These are phyloP conservation scores for Tolypocladium capitatum DNA, from an alignment of 2,329 filamentous ascomycete species.

Conservation along the genomic window DNA sequence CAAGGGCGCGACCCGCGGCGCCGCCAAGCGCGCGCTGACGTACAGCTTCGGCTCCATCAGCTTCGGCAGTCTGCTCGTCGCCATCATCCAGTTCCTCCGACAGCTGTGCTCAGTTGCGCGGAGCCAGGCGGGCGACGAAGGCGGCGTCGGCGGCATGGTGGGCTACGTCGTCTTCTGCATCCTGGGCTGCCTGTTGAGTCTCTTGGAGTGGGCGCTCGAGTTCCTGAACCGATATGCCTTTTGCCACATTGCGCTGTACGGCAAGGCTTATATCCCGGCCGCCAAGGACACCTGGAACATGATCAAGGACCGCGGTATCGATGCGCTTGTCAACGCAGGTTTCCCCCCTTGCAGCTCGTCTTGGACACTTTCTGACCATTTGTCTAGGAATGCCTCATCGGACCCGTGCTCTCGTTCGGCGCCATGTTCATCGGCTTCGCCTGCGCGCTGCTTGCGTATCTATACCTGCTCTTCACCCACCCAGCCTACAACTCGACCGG, in stretches of 20 bases:
- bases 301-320: constrained; percentile 85
- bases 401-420: constrained; percentile 62
- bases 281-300: constrained; percentile 85
- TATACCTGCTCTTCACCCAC: constrained; percentile 76
- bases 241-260: constrained; percentile 85
- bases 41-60: constrained; percentile 89
- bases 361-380: neutral
- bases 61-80: constrained; percentile 72
- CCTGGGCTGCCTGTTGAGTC: constrained; percentile 59
- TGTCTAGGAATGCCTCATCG: constrained; percentile 58
- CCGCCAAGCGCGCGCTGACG: constrained; percentile 67
- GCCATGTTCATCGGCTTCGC: constrained; percentile 73
- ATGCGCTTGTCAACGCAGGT: constrained; percentile 64
- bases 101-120: constrained; percentile 72
- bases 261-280: constrained; percentile 72
- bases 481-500: constrained; percentile 60
- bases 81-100: constrained; percentile 72
- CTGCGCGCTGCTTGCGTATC: constrained; percentile 67
- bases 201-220: constrained; percentile 75
- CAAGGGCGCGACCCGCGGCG: constrained; percentile 67
- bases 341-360: accelerated
- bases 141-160: constrained; percentile 59
- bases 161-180: constrained; percentile 57
- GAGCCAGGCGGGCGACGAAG: constrained; percentile 48
- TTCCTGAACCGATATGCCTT: constrained; percentile 91